Evolutionary conservation across 2,329 filamentous ascomycete species (phyloP).

Genomic region (Aspergillus pseudonomiae): DNA sequence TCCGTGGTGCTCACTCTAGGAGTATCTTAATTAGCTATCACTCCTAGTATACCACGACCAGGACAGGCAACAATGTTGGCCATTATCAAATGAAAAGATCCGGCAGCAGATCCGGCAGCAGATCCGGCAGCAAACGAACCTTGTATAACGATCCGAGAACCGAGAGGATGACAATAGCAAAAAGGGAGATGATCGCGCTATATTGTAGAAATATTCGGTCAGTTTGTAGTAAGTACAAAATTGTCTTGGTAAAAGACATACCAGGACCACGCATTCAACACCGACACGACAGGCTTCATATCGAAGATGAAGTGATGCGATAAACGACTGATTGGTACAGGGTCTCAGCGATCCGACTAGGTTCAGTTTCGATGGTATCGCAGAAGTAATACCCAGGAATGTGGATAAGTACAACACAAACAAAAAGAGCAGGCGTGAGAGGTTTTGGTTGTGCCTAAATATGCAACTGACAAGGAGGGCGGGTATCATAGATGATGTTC

Average conservation of each 20-base stretch:
- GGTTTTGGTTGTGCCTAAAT: neutral
- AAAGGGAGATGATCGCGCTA: conserved; percentile 71
- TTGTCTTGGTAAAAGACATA: conserved; percentile 50
- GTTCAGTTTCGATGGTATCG: neutral
- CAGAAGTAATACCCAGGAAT: neutral
- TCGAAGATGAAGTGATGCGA: conserved; percentile 39
- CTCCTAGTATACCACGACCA: neutral
- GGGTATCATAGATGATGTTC: conserved; percentile 11
- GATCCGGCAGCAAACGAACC: conserved; percentile 44
- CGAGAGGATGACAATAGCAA: conserved; percentile 67
- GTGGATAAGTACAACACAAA: neutral
- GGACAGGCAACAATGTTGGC: conserved; percentile 1
- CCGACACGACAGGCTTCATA: conserved; percentile 95
- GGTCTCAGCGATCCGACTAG: conserved; percentile 1
- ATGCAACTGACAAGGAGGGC: conserved; percentile 2
- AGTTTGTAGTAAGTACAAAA: conserved; percentile 1
- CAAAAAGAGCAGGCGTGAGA: neutral
- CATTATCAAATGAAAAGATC: conserved; percentile 6
- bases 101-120: conserved; percentile 6
- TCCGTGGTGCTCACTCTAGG: conserved; percentile 72
- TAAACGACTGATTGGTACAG: neutral
- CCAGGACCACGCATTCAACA: conserved; percentile 95
- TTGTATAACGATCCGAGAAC: conserved; percentile 74
- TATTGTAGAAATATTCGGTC: conserved; percentile 15
- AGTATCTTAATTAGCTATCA: neutral